phyloP scores from a whole-genome alignment of 192 early-diverging fungal species.

The Piromyces finnis region DNA sequence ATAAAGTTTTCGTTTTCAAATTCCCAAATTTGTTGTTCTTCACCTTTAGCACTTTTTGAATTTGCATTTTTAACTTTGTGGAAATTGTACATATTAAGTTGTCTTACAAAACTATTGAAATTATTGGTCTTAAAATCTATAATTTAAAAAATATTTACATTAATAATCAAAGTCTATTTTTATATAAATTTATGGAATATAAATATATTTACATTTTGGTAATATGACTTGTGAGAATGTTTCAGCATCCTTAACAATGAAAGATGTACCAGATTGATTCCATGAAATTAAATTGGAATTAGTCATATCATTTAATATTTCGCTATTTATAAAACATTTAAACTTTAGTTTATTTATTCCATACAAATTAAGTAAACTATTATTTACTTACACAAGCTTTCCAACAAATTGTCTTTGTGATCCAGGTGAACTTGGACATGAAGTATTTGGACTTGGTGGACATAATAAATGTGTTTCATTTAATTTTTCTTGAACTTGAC shows the following conservation, averaged over 20 bases:
- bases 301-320: neutral
- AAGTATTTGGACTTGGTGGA: neutral
- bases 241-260: slow-evolving; percentile 77
- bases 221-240: slow-evolving; percentile 77
- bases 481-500: neutral
- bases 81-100: slow-evolving; percentile 37
- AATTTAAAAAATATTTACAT: too few species aligned
- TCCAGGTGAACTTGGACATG: neutral
- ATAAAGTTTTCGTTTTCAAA: slow-evolving; percentile 70
- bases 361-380: too few species aligned
- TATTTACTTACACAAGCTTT: neutral
- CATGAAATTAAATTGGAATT: slow-evolving; percentile 55
- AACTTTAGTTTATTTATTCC: too few species aligned
- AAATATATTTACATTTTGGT: slow-evolving; percentile 13
- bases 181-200: neutral
- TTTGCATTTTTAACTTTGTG: slow-evolving; percentile 57
- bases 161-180: neutral
- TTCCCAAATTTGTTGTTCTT: slow-evolving; percentile 87
- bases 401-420: neutral
- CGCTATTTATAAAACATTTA: neutral
- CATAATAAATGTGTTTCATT: neutral
- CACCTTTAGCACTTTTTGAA: slow-evolving; percentile 44
- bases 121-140: slow-evolving; percentile 80
- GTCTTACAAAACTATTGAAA: slow-evolving; percentile 71
- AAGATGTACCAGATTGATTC: slow-evolving; percentile 75